Conservation (phyloP, 805 yeast genomes). For the Metschnikowia gelsemii region DNA sequence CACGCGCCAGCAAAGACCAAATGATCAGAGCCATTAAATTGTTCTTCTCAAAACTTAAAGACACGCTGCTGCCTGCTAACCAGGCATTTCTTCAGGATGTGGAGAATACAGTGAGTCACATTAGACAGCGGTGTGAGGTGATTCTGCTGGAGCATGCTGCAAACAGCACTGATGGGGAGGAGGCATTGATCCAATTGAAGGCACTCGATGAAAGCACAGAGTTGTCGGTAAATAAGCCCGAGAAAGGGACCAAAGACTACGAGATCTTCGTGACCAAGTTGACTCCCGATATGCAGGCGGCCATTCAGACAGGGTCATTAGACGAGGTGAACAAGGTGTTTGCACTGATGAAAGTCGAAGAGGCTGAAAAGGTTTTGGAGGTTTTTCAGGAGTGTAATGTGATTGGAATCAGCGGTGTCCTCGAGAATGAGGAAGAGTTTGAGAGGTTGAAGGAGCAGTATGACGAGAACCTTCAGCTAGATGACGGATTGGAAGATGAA, state of each 20-base stretch:
- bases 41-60: conserved; percentile 64
- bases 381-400: conserved; percentile 78
- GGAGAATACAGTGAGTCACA: conserved; percentile 70
- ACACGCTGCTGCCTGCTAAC: conserved; percentile 56
- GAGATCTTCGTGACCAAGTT: conserved; percentile 54
- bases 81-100: conserved; percentile 73
- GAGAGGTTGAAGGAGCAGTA: conserved; percentile 51
- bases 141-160: conserved; percentile 52
- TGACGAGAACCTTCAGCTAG: conserved; percentile 25
- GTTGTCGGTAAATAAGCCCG: conserved; percentile 69
- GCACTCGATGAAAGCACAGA: conserved; percentile 82
- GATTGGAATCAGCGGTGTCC: conserved; percentile 73
- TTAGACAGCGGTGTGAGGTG: conserved; percentile 69
- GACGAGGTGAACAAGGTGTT: conserved; percentile 84
- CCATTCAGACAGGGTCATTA: conserved; percentile 66
- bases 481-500: conserved; percentile 7
- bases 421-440: conserved; percentile 74
- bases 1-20: conserved; percentile 29
- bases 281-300: conserved; percentile 65
- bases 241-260: conserved; percentile 52
- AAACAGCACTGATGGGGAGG: conserved; percentile 44
- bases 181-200: conserved; percentile 81
- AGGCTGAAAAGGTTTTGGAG: conserved; percentile 77
- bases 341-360: conserved; percentile 65
- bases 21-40: conserved; percentile 51